These are phyloP conservation scores for Phytophthora sojae DNA, from an alignment of 352 stramenopile genomes.

Conservation along the genomic window DNA sequence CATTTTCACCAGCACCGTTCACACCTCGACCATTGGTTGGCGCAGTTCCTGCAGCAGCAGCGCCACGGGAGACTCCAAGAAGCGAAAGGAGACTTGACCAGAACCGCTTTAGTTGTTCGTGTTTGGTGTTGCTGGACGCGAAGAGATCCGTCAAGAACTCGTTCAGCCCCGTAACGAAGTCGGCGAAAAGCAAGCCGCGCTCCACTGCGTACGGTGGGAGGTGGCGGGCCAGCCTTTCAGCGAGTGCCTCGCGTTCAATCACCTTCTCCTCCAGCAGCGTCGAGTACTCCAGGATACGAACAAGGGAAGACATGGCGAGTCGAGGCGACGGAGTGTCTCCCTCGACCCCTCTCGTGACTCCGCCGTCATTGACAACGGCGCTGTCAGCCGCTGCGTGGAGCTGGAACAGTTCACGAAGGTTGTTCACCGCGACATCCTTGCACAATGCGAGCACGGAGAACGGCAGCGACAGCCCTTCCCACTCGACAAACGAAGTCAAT, in stretches of 20 bases:
- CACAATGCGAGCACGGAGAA: constrained; percentile 57
- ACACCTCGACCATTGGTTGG: not conserved
- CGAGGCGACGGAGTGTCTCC: constrained; percentile 28
- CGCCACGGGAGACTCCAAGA: constrained; percentile 21
- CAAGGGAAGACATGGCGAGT: constrained; percentile 50
- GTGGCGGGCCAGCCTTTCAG: constrained; percentile 34
- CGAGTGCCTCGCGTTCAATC: constrained; percentile 39
- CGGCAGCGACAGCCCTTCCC: constrained; percentile 52
- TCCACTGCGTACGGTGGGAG: constrained; percentile 55
- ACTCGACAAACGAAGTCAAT: constrained; percentile 62
- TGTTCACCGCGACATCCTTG: constrained; percentile 59
- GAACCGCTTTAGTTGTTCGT: constrained; percentile 55
- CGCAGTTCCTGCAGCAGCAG: not conserved
- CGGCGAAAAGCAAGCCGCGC: constrained; percentile 59
- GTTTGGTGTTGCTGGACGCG: constrained; percentile 33
- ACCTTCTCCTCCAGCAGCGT: constrained; percentile 47
- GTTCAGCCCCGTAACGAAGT: constrained; percentile 64
- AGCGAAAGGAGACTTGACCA: constrained; percentile 59
- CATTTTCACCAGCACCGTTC: constrained; percentile 16
- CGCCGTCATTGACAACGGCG: constrained; percentile 7
- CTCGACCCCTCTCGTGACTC: not conserved
- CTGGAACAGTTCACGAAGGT: constrained; percentile 63
- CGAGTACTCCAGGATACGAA: constrained; percentile 59
- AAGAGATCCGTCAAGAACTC: constrained; percentile 52
- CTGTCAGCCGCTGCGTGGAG: constrained; percentile 42